Evolutionary conservation across 345 rosid species (phyloP).

Genomic region (Noccaea caerulescens): DNA sequence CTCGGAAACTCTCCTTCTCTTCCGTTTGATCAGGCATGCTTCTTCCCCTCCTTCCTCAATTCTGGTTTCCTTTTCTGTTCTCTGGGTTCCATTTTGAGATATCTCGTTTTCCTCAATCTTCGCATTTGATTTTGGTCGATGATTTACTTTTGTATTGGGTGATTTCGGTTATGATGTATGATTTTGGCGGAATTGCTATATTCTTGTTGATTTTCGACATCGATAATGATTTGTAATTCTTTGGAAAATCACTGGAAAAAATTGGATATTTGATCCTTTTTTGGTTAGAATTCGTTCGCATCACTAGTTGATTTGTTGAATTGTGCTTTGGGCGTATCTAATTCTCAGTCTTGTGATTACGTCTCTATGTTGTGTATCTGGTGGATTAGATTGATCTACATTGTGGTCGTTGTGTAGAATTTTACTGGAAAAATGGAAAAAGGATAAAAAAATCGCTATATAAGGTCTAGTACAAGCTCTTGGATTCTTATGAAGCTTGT

Average conservation of each 20-base stretch:
- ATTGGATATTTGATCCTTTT: neutral
- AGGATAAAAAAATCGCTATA: neutral
- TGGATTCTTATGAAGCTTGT: neutral
- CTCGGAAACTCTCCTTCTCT: slow-evolving; percentile 19
- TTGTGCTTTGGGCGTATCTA: slow-evolving; percentile 11
- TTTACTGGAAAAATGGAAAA: neutral
- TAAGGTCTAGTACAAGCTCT: neutral
- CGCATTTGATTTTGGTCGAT: neutral
- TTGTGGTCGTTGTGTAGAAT: slow-evolving; percentile 1
- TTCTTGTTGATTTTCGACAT: slow-evolving; percentile 13
- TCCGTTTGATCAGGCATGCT: slow-evolving; percentile 41
- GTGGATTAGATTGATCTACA: slow-evolving; percentile 11
- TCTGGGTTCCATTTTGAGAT: slow-evolving; percentile 1
- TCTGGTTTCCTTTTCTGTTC: neutral
- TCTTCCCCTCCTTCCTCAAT: slow-evolving; percentile 26
- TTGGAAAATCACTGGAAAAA: neutral
- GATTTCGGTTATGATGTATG: slow-evolving; percentile 5
- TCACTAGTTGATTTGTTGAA: slow-evolving; percentile 11
- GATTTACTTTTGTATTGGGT: neutral
- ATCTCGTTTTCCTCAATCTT: slow-evolving; percentile 3
- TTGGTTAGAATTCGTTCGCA: neutral
- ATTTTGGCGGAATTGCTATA: slow-evolving; percentile 1
- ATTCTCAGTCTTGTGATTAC: neutral
- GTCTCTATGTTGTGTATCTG: slow-evolving; percentile 1
- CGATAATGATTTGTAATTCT: neutral